Evolutionary conservation across 352 stramenopile species (phyloP).

Genomic region (Phytophthora brassicae): DNA sequence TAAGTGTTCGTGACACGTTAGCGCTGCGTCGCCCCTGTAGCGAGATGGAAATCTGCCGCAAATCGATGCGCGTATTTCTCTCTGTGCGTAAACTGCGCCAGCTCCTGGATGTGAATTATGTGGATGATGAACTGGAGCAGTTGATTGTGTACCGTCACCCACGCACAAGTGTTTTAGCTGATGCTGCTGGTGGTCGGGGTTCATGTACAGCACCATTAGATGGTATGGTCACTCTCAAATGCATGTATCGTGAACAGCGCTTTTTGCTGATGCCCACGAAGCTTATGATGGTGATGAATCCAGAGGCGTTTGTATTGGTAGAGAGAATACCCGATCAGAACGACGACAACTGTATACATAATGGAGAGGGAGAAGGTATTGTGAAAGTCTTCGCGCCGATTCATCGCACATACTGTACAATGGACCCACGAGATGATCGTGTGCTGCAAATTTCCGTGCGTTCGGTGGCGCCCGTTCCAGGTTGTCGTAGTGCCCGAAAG

Average conservation of each 20-base stretch:
- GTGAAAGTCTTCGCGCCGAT: conserved; percentile 72
- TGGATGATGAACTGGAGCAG: conserved; percentile 49
- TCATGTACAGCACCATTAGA: conserved; percentile 38
- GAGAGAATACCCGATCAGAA: conserved; percentile 41
- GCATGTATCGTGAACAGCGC: conserved; percentile 77
- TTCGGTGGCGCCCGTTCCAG: conserved; percentile 51
- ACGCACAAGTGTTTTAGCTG: conserved; percentile 51
- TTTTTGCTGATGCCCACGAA: conserved; percentile 63
- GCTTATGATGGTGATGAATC: conserved; percentile 73
- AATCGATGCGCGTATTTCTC: conserved; percentile 72
- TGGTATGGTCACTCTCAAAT: conserved; percentile 72
- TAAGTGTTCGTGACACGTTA: conserved; percentile 34
- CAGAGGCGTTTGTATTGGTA: conserved; percentile 68
- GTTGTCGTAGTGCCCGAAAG: conserved; percentile 66
- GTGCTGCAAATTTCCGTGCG: conserved; percentile 73
- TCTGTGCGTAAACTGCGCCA: conserved; percentile 55
- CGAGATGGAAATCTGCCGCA: conserved; percentile 74
- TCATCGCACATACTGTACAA: conserved; percentile 68
- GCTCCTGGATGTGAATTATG: conserved; percentile 48
- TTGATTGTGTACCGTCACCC: conserved; percentile 60
- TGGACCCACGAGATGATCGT: conserved; percentile 70
- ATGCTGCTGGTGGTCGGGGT: conserved; percentile 27
- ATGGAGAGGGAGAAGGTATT: conserved; percentile 37
- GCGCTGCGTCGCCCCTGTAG: conserved; percentile 52
- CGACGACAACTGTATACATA: conserved; percentile 24